Conservation (phyloP, 306 rosid genomes). For the Aeschynomene evenia region DNA sequence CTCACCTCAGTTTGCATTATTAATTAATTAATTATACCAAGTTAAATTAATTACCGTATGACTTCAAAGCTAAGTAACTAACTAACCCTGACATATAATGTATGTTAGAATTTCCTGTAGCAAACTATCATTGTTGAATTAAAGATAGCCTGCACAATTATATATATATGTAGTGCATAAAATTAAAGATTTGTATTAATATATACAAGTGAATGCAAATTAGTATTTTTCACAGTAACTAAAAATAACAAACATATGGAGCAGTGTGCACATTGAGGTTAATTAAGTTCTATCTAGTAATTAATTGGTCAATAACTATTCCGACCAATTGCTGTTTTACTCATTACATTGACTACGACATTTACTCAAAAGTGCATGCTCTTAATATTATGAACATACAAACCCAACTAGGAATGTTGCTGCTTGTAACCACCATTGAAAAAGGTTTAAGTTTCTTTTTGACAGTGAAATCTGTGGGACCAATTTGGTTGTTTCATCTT, state of each 20-base stretch:
- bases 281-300: not conserved
- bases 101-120: not conserved
- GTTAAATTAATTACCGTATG: constrained; percentile 23
- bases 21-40: not conserved
- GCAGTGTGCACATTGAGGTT: not conserved
- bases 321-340: constrained; percentile 23
- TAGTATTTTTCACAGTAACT: not conserved
- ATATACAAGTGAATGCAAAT: not conserved
- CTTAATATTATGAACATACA: not conserved
- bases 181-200: not conserved
- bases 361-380: constrained; percentile 20
- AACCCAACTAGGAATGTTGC: constrained; percentile 27
- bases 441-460: not conserved
- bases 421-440: constrained; percentile 23
- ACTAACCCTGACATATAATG: not conserved
- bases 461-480: constrained; percentile 14
- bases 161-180: too few species aligned
- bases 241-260: not conserved
- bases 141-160: too few species aligned
- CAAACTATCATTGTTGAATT: not conserved
- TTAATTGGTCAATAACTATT: constrained; percentile 16
- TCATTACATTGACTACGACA: constrained; percentile 24
- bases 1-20: constrained; percentile 19
- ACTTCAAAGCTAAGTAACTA: constrained; percentile 45
- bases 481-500: constrained; percentile 29